Percentiles rank a stretch among this genome's conserved stretches.
phyloP scores from a whole-genome alignment of 2,329 filamentous ascomycete species.

The Coniochaeta pulveracea region DNA sequence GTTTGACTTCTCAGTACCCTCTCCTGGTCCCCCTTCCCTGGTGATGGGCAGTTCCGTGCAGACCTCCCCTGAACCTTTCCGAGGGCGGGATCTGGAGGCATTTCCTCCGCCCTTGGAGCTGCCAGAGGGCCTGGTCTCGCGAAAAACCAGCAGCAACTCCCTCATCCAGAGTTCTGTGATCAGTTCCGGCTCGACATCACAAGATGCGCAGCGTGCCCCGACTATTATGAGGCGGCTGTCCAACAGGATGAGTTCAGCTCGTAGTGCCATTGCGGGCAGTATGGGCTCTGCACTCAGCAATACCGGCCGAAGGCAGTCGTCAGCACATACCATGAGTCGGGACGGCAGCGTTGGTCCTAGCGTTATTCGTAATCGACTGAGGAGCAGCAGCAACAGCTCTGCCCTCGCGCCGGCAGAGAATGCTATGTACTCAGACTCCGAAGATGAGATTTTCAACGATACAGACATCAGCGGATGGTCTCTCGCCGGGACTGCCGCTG shows the following conservation, averaged over 20 bases:
- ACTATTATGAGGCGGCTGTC: conserved; percentile 72
- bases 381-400: conserved; percentile 81
- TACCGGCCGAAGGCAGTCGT: conserved; percentile 48
- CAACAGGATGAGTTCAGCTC: conserved; percentile 62
- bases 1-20: conserved; percentile 45
- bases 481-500: conserved; percentile 6
- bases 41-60: conserved; percentile 54
- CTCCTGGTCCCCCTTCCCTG: conserved; percentile 38
- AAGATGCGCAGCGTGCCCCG: conserved; percentile 20
- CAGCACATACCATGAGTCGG: conserved; percentile 62
- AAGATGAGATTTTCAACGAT: conserved; percentile 43
- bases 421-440: conserved; percentile 36
- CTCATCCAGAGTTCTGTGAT: conserved; percentile 22
- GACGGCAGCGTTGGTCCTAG: conserved; percentile 85
- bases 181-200: conserved; percentile 43
- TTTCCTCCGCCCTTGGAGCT: conserved; percentile 53
- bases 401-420: conserved; percentile 35
- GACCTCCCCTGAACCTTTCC: conserved; percentile 53
- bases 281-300: conserved; percentile 2
- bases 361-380: conserved; percentile 57
- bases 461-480: too few species aligned
- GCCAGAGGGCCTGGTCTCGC: conserved; percentile 58
- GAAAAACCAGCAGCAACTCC: conserved; percentile 34
- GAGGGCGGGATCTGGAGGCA: conserved; percentile 38
- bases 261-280: conserved; percentile 47